phyloP scores from a whole-genome alignment of 495 filamentous ascomycete species.

The Physcia stellaris region DNA sequence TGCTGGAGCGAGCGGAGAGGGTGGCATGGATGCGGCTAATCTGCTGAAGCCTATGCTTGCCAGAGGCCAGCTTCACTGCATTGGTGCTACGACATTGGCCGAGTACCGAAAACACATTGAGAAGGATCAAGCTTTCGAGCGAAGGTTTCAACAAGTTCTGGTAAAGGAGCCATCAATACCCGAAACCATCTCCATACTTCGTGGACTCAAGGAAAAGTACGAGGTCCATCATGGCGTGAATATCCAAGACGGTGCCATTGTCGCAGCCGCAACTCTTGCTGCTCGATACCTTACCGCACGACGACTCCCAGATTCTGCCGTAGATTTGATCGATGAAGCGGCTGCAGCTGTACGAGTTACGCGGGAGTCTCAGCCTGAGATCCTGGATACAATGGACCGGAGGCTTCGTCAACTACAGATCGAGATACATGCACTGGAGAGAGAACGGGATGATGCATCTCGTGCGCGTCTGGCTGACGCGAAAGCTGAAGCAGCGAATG shows the following conservation, averaged over 20 bases:
- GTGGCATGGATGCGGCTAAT: slow-evolving; percentile 97
- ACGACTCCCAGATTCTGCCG: slow-evolving; percentile 87
- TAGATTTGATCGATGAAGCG: slow-evolving; percentile 92
- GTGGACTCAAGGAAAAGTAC: slow-evolving; percentile 93
- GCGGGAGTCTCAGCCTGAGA: slow-evolving; percentile 89
- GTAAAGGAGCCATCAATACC: slow-evolving; percentile 81
- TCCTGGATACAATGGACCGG: slow-evolving; percentile 83
- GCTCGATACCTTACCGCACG: slow-evolving; percentile 82
- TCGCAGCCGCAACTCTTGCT: slow-evolving; percentile 77
- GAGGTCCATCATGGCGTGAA: slow-evolving; percentile 97
- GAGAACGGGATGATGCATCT: slow-evolving; percentile 90
- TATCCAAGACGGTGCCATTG: slow-evolving; percentile 85
- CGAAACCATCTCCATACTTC: slow-evolving; percentile 92
- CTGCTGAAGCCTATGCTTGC: slow-evolving; percentile 95
- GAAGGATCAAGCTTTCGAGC: slow-evolving; percentile 94
- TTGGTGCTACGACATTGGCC: slow-evolving; percentile 84
- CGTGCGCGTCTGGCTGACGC: slow-evolving; percentile 65
- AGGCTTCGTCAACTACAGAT: slow-evolving; percentile 81
- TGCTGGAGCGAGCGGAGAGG: slow-evolving; percentile 82
- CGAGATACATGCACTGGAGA: slow-evolving; percentile 84
- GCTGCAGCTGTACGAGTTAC: slow-evolving; percentile 89
- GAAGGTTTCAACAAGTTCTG: slow-evolving; percentile 94
- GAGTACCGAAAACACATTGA: slow-evolving; percentile 99
- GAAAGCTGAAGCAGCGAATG: slow-evolving; percentile 80
- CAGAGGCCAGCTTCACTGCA: slow-evolving; percentile 91